These are phyloP conservation scores for Arabidopsis suecica DNA, from an alignment of 345 rosid species.

Conservation along the genomic window DNA sequence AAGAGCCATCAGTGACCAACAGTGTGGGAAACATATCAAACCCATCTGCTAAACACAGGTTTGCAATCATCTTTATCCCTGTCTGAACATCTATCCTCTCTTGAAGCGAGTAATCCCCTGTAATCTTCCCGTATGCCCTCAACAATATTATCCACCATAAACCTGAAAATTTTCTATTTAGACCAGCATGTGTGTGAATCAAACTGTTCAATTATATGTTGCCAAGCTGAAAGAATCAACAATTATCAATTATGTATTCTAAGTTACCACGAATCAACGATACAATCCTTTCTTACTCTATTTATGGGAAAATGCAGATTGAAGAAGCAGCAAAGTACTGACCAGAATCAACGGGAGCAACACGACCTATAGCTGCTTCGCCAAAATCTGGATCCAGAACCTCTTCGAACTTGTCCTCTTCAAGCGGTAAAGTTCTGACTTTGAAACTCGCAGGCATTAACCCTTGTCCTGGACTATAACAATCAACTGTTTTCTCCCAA, in stretches of 20 bases:
- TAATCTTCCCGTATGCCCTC: conserved; percentile 88
- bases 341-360: conserved; percentile 96
- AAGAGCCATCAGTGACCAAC: conserved; percentile 90
- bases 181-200: conserved; percentile 32
- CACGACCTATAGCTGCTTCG: conserved; percentile 96
- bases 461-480: conserved; percentile 93
- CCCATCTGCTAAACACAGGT: conserved; percentile 79
- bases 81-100: conserved; percentile 90
- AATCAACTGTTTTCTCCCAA: conserved; percentile 96
- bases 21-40: conserved; percentile 95
- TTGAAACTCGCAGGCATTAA: conserved; percentile 96
- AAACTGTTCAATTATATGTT: conserved; percentile 11
- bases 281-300: neutral
- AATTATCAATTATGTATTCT: neutral
- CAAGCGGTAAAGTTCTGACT: conserved; percentile 77
- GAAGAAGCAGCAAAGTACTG: conserved; percentile 28
- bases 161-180: conserved; percentile 54
- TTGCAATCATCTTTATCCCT: conserved; percentile 89
- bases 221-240: conserved; percentile 12
- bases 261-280: neutral
- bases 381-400: conserved; percentile 90
- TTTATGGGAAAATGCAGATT: conserved; percentile 5
- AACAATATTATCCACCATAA: conserved; percentile 95
- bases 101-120: conserved; percentile 86
- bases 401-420: conserved; percentile 78